A percentile compares a stretch with the other conserved stretches of the same genome.
Evolutionary conservation across 73 alveolate species (phyloP).

Genomic region (Paramecium sexaurelia): DNA sequence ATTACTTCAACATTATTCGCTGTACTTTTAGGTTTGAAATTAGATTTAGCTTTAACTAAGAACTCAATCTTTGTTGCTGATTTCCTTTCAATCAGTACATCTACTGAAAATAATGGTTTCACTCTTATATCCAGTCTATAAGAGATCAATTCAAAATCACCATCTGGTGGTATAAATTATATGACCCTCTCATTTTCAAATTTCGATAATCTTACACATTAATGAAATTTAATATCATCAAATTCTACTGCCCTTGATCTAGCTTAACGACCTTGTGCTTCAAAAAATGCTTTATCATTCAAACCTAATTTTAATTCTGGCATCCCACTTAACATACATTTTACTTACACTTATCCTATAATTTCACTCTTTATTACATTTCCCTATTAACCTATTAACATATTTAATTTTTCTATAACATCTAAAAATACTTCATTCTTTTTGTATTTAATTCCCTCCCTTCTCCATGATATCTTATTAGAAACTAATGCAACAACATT

Average conservation of each 20-base stretch:
- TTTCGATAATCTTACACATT: constrained; percentile 83
- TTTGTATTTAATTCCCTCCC: constrained; percentile 93
- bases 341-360: constrained; percentile 70
- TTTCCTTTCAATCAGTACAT: constrained; percentile 63
- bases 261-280: constrained; percentile 82
- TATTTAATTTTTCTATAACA: constrained; percentile 69
- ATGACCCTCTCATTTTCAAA: constrained; percentile 97
- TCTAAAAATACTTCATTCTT: constrained; percentile 95
- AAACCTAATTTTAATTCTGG: constrained; percentile 96
- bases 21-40: constrained; percentile 92
- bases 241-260: constrained; percentile 89
- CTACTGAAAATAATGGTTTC: constrained; percentile 62
- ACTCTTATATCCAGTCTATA: constrained; percentile 89
- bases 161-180: constrained; percentile 99
- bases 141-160: constrained; percentile 96
- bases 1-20: constrained; percentile 93
- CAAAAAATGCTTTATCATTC: constrained; percentile 95
- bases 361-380: constrained; percentile 64
- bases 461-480: constrained; percentile 83
- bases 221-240: constrained; percentile 96
- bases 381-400: constrained; percentile 73
- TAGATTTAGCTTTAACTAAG: constrained; percentile 93
- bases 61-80: constrained; percentile 81
- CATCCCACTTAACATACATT: constrained; percentile 85
- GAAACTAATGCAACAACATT: constrained; percentile 88